Percentiles rank a stretch among this genome's conserved stretches.
Conservation (phyloP, 495 filamentous ascomycete species). For the Lasiosphaeria hispida region DNA sequence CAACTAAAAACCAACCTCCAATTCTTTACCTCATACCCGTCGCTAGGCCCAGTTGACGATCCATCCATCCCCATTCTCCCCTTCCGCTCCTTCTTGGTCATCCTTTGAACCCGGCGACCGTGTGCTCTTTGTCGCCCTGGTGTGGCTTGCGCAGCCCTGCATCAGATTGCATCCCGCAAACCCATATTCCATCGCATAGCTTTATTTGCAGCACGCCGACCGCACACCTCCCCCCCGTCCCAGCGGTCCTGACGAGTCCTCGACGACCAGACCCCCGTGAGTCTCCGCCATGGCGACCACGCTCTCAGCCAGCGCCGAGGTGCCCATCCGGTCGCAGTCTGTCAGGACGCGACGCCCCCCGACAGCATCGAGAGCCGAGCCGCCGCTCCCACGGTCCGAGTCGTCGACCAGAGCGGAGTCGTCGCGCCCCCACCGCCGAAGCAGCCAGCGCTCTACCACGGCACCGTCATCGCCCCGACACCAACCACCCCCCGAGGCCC, state of each 20-base stretch:
- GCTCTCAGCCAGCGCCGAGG: slow-evolving; percentile 27
- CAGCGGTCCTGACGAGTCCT: not conserved
- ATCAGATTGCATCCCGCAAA: too few relatives aligned
- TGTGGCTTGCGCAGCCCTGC: too few relatives aligned
- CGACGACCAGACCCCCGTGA: not conserved
- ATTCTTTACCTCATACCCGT: slow-evolving; percentile 16
- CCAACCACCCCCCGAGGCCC: slow-evolving; percentile 48
- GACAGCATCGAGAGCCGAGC: slow-evolving; percentile 30
- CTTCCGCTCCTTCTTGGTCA: not conserved
- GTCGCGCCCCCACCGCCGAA: slow-evolving; percentile 44
- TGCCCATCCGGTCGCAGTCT: slow-evolving; percentile 37
- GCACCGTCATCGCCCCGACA: slow-evolving; percentile 21
- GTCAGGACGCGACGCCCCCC: slow-evolving; percentile 34
- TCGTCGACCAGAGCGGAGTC: slow-evolving; percentile 37
- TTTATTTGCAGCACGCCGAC: not conserved
- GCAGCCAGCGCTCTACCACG: slow-evolving; percentile 33
- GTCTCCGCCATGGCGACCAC: slow-evolving; percentile 30
- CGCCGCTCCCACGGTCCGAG: slow-evolving; percentile 31
- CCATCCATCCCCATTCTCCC: not conserved
- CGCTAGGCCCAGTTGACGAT: not conserved
- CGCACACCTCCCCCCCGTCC: not conserved
- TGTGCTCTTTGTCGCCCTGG: too few relatives aligned
- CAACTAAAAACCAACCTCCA: slow-evolving; percentile 19
- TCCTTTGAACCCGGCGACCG: too few relatives aligned
- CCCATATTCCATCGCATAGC: not conserved